These are phyloP conservation scores for Fusarium cyanostomum DNA, from an alignment of 2,329 filamentous ascomycete genomes.

Conservation along the genomic window DNA sequence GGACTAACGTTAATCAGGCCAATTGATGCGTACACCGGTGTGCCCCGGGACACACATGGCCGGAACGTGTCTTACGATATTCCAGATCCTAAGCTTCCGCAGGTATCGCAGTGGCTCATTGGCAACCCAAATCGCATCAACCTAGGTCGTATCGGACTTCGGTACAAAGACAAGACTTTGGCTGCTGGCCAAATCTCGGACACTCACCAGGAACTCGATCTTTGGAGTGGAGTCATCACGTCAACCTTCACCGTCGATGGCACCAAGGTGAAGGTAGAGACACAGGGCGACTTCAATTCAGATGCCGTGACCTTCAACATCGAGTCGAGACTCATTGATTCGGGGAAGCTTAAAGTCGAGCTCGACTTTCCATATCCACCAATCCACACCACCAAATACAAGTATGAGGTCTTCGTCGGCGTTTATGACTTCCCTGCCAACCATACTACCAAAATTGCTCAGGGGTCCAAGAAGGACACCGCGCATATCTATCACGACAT, in stretches of 20 bases:
- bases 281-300: slow-evolving; percentile 50
- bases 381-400: slow-evolving; percentile 52
- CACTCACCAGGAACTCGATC: slow-evolving; percentile 42
- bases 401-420: slow-evolving; percentile 56
- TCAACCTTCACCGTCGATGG: slow-evolving; percentile 50
- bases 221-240: slow-evolving; percentile 44
- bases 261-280: slow-evolving; percentile 47
- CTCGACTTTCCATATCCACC: slow-evolving; percentile 56
- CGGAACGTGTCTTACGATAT: slow-evolving; percentile 52
- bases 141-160: slow-evolving; percentile 54
- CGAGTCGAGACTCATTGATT: slow-evolving; percentile 48
- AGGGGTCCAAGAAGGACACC: slow-evolving; percentile 7
- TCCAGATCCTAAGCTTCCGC: slow-evolving; percentile 48
- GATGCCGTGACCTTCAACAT: slow-evolving; percentile 51
- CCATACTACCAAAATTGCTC: slow-evolving; percentile 48
- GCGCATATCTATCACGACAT: slow-evolving; percentile 51
- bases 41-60: slow-evolving; percentile 48
- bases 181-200: slow-evolving; percentile 41
- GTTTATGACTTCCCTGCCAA: slow-evolving; percentile 51
- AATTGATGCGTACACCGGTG: slow-evolving; percentile 46
- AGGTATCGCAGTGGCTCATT: slow-evolving; percentile 61
- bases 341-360: slow-evolving; percentile 49
- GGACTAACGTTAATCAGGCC: background rate
- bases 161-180: slow-evolving; percentile 47
- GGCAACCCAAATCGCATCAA: slow-evolving; percentile 58